Evolutionary conservation across 345 rosid genomes (phyloP).

Genomic region (Linum lewisii): DNA sequence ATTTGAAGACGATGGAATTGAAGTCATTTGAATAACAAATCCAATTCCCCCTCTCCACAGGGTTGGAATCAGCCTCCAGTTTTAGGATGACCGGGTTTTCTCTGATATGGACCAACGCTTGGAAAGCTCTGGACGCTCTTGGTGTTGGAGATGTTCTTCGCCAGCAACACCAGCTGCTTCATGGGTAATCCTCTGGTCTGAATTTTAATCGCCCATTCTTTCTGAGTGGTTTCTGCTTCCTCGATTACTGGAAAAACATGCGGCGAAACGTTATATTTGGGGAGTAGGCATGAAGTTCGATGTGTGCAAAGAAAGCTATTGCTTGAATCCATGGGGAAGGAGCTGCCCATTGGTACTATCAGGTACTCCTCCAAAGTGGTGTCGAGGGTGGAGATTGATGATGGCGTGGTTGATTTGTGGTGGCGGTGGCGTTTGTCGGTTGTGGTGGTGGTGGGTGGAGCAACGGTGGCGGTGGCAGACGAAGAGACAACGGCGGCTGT

Average conservation of each 20-base stretch:
- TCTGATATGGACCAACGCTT: neutral
- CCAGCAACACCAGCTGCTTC: neutral
- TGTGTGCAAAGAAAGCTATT: neutral
- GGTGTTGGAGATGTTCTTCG: neutral
- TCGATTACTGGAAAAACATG: neutral
- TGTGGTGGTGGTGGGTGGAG: too few relatives aligned
- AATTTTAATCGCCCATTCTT: too few relatives aligned
- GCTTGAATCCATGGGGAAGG: neutral
- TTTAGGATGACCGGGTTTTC: neutral
- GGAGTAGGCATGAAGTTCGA: neutral
- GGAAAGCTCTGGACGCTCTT: constrained; percentile 3
- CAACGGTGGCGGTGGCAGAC: too few relatives aligned
- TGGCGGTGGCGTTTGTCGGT: too few relatives aligned
- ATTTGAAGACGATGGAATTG: too few relatives aligned
- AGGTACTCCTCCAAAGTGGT: neutral
- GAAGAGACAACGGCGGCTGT: too few relatives aligned
- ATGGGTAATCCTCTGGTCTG: too few relatives aligned
- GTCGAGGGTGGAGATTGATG: too few relatives aligned
- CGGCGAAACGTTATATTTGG: neutral
- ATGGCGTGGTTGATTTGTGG: too few relatives aligned
- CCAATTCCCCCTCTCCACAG: neutral
- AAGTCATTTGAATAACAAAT: too few relatives aligned
- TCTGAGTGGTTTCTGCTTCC: neutral
- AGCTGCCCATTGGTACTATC: neutral
- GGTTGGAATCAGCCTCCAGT: neutral